Conservation (phyloP, 129 eudicot species). For the Rutidosis leptorrhynchoides region DNA sequence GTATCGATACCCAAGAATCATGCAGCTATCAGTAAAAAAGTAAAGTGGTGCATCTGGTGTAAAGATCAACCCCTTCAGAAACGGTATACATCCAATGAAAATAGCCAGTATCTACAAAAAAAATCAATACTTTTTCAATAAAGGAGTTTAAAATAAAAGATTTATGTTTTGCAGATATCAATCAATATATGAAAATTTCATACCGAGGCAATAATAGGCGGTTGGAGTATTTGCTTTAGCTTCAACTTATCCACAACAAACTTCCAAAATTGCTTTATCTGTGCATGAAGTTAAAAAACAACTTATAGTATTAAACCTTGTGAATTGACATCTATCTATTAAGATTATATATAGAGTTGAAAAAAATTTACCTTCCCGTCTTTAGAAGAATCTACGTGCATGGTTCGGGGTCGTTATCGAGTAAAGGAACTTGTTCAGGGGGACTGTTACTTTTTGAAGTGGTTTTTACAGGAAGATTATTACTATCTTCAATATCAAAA, state of each 20-base stretch:
- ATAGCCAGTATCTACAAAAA: slow-evolving; percentile 76
- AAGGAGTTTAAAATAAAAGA: not conserved
- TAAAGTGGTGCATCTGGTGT: slow-evolving; percentile 90
- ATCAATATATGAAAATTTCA: slow-evolving; percentile 26
- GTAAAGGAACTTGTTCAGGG: slow-evolving; percentile 76
- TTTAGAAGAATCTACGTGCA: slow-evolving; percentile 33
- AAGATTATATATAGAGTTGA: not conserved
- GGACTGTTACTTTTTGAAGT: slow-evolving; percentile 27
- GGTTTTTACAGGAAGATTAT: slow-evolving; percentile 53
- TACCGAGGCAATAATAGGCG: slow-evolving; percentile 99
- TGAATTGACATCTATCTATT: not conserved
- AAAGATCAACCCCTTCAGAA: slow-evolving; percentile 69
- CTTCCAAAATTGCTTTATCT: slow-evolving; percentile 56
- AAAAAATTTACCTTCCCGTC: slow-evolving; percentile 50
- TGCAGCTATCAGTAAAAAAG: slow-evolving; percentile 92
- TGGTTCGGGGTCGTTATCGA: slow-evolving; percentile 43
- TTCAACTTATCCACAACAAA: slow-evolving; percentile 74
- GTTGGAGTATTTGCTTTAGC: slow-evolving; percentile 94
- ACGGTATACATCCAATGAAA: slow-evolving; percentile 73
- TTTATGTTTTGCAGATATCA: not conserved
- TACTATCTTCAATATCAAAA: slow-evolving; percentile 52
- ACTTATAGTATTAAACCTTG: not conserved
- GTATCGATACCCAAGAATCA: slow-evolving; percentile 85
- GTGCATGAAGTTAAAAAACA: slow-evolving; percentile 1
- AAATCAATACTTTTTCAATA: slow-evolving; percentile 18